Base-by-base conservation (phyloP, 352 stramenopile genomes). In the Globisporangium viniferum region DNA sequence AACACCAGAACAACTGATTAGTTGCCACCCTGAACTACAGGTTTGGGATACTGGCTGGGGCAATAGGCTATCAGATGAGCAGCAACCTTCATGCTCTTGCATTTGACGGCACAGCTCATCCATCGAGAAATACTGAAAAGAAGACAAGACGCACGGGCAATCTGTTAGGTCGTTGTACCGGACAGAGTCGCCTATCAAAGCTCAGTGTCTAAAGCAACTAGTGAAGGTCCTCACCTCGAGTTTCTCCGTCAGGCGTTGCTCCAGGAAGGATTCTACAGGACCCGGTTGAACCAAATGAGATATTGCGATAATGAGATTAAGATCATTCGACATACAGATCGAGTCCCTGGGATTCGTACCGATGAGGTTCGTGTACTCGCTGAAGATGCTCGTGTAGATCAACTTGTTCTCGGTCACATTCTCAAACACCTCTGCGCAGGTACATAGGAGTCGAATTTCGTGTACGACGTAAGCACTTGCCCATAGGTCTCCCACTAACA, bases 341-440 rank as follows among this genome's bases (percentile, higher is more conserved):
- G 18, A 51, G 7, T 39, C 20, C 8, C 22, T 59, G 53, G 27
- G 2, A 36, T 46, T 62, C 78, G 44, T 69, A 93, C 86, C 86
- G 46, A 94, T 95, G 49, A 95, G 76, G 18, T 77, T 74, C 14
- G 82, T 88, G 72, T 95, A 94, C 59, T 93, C 79, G 59, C 82
- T 72, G 67, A 92, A 92, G 54, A 94, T 85, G 60, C 84, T 76
- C 51, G 88, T 94, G 72, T 94, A 94, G 70, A 88, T 81, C 8
- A 94, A 71, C 29, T 94, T 95, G 72, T 95, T 94, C 73, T 95
- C 85, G 0, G 81, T 89, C 58, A 86, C 78, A 59, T 94, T 84
- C 59, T 95, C 85, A 62, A 94, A 94, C 22, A 91, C 83, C 76
- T 94, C 86, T 94, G 39, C 22, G 18, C 14, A 22, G 35, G 24